Conservation (phyloP, 352 stramenopile species). For the Pythium angustatum region DNA sequence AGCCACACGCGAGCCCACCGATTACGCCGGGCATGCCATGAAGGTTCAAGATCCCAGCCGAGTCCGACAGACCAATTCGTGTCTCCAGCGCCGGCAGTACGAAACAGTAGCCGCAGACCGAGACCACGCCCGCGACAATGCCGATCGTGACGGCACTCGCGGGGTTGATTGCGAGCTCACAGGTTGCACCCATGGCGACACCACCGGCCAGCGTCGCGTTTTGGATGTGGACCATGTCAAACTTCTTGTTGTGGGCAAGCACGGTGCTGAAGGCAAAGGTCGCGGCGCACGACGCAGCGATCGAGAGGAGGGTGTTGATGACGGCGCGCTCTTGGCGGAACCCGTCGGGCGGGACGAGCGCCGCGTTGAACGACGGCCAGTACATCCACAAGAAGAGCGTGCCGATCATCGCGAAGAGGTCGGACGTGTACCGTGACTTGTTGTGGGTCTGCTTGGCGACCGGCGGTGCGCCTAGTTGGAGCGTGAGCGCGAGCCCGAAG, state of each 20-base stretch:
- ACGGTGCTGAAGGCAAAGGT: constrained; percentile 56
- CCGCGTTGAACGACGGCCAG: constrained; percentile 86
- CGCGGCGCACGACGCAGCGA: constrained; percentile 54
- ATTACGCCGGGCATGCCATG: constrained; percentile 77
- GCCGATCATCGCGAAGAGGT: constrained; percentile 83
- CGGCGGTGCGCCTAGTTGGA: constrained; percentile 52
- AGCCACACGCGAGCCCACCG: constrained; percentile 52
- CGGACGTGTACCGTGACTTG: constrained; percentile 66
- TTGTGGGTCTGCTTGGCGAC: constrained; percentile 48
- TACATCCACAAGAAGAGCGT: constrained; percentile 89
- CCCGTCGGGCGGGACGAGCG: constrained; percentile 49
- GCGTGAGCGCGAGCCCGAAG: constrained; percentile 72
- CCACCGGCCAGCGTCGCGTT: constrained; percentile 85
- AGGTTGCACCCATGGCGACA: constrained; percentile 77
- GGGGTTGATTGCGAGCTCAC: constrained; percentile 70
- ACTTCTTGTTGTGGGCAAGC: constrained; percentile 55
- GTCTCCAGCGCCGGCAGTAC: constrained; percentile 44
- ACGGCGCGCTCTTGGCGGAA: constrained; percentile 73
- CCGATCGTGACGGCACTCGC: constrained; percentile 39
- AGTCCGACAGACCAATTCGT: constrained; percentile 47
- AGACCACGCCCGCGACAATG: constrained; percentile 54
- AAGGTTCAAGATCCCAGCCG: constrained; percentile 63
- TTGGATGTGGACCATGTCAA: constrained; percentile 84
- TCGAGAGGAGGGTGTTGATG: constrained; percentile 78
- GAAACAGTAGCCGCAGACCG: constrained; percentile 46